Evolutionary conservation across 805 yeast species (phyloP), one percentile per base, ranked within the genome.

Genomic region (Sugiyamaella marilandica): DNA sequence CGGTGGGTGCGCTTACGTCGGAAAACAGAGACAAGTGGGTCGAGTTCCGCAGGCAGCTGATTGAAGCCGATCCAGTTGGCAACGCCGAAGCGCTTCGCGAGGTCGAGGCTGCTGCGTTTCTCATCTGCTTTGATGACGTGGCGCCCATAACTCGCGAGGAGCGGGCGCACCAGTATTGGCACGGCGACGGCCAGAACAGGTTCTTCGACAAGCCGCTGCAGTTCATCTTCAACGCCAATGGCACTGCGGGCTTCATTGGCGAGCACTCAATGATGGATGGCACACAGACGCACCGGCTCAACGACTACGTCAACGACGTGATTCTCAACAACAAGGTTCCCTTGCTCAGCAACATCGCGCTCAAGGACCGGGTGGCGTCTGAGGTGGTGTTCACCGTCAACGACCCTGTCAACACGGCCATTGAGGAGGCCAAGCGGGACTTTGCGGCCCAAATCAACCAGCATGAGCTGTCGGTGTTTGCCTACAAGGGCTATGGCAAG

Each of bases 231-330:
- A 74, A 86, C 55, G 83, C 81, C 57, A 90, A 89, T 69, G 96
- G 94, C 55, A 77, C 82, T 57, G 87, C 97, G 7, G 98, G 97
- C 0, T 92, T 91, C 74, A 72, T 90, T 65, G 97, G 96, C 57
- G 99, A 92, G 74, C 99, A 92, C 74, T 89, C 97, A 19, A 86
- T 82, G 75, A 92, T 92, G 98, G 99, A 92, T 70, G 99, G 98
- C 57, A 88, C 97, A 9, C 96, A 97, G 65, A 92, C 96, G 31
- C 81, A 88, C 64, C 83, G 89, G 59, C 73, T 92, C 73, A 92
- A 92, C 69, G 89, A 89, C 70, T 83, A 76, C 64, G 76, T 92
- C 37, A 76, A 82, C 58, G 76, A 76, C 50, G 78, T 81, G 60
- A 70, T 91, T 53, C 56, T 68, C 52, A 76, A 79, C 63, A 67